Evolutionary conservation across 2,329 filamentous ascomycete genomes (phyloP).

Genomic region (Fusarium redolens): DNA sequence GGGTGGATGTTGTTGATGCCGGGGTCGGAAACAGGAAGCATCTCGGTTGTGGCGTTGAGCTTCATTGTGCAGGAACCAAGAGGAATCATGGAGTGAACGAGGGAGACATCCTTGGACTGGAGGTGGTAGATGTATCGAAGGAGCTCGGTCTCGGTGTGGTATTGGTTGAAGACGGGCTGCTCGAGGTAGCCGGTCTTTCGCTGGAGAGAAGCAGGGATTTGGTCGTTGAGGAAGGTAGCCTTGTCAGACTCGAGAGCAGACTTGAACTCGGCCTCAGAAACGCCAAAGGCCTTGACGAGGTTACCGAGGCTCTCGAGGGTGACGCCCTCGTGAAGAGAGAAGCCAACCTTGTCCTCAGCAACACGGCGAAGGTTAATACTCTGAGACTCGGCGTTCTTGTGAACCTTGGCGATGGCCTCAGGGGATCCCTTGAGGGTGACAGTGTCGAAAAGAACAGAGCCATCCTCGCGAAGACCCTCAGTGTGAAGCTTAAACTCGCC

Average conservation of each 20-base stretch:
- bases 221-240: constrained; percentile 48
- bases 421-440: constrained; percentile 70
- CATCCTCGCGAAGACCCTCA: constrained; percentile 66
- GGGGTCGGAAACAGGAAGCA: constrained; percentile 74
- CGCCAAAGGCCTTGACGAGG: constrained; percentile 43
- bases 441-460: constrained; percentile 80
- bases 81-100: constrained; percentile 97
- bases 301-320: constrained; percentile 37
- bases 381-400: constrained; percentile 36
- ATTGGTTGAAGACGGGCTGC: constrained; percentile 93
- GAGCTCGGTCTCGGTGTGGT: constrained; percentile 95
- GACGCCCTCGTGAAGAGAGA: constrained; percentile 48
- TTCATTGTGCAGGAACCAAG: constrained; percentile 99
- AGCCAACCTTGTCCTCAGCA: constrained; percentile 47
- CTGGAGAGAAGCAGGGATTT: constrained; percentile 70
- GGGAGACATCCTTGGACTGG: constrained; percentile 91
- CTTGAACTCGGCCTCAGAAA: constrained; percentile 41
- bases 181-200: constrained; percentile 82
- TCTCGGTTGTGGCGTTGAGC: constrained; percentile 92
- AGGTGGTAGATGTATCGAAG: constrained; percentile 93
- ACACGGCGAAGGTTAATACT: constrained; percentile 46
- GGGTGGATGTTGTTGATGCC: constrained; percentile 77
- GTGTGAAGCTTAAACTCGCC: constrained; percentile 71
- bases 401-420: constrained; percentile 40
- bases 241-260: constrained; percentile 47